These are phyloP conservation scores for Collybiopsis confluens DNA, from an alignment of 768 basidiomycete species.

Conservation along the genomic window DNA sequence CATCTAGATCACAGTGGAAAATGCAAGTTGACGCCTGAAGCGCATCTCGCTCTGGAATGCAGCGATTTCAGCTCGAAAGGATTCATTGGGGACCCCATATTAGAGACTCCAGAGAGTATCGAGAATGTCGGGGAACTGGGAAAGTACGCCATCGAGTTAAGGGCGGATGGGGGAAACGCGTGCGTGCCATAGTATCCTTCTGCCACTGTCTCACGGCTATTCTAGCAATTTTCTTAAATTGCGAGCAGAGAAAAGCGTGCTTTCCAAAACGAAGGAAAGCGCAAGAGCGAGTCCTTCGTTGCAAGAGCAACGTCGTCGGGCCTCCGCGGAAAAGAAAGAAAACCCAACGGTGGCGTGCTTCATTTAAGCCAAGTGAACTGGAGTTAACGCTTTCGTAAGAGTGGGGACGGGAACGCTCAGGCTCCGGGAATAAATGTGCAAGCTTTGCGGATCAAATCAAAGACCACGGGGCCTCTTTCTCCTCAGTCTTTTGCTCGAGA, in stretches of 20 bases:
- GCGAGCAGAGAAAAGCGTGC: neutral
- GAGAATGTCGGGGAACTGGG: neutral
- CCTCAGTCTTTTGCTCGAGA: no score
- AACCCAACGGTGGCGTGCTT: no score
- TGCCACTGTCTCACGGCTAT: neutral
- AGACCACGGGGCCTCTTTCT: no score
- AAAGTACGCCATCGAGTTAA: neutral
- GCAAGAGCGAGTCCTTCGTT: neutral
- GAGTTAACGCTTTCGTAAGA: no score
- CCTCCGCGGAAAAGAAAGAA: neutral
- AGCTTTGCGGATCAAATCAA: no score
- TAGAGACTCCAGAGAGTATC: neutral
- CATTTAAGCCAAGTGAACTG: no score
- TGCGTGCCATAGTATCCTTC: neutral
- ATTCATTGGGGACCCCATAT: neutral
- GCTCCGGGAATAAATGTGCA: no score
- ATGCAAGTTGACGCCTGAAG: neutral
- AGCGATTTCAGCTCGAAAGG: neutral
- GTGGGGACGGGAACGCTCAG: no score
- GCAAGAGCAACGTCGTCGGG: neutral
- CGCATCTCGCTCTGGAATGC: conserved; percentile 4
- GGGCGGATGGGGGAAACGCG: conserved; percentile 1
- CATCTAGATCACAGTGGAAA: neutral
- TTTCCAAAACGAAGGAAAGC: neutral
- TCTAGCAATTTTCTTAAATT: conserved; percentile 4